Evolutionary conservation across 2,329 filamentous ascomycete genomes (phyloP), one percentile per base, ranked within the genome.

Genomic region (Cryphonectria japonica): DNA sequence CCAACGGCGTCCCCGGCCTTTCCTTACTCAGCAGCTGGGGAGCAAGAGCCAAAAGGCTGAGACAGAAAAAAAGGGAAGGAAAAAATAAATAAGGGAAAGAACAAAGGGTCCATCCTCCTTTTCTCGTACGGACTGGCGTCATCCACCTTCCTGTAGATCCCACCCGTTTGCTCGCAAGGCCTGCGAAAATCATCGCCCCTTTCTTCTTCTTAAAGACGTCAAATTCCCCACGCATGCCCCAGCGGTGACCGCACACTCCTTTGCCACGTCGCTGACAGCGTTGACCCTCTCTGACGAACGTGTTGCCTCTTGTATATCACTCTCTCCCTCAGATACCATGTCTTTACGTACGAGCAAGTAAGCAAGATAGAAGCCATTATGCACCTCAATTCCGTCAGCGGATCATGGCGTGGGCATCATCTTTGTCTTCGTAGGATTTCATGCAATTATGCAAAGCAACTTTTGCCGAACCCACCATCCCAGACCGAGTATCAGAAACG

Each of bases 121-220:
- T 60, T 34, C 29, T 22, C 60, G 37, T 62, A 62, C 60, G 60
- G 60, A 41, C 61, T 64, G 61, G 61, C 61, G 61, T 64, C 61
- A 64, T 64, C 32, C 37, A 34, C 57, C 26, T n/a, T 41, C 11
- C 19, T 39, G 61, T 64, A 64, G 61, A 64, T 64, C 61, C 14
- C 61, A 59, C 11, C 37, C 37, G 9, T 39, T 39, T 39, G 37
- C 37, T 39, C 37, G 37, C 37, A 39, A 39, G 13, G 22, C 60
- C 8, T 26, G 13, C 11, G 60, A 37, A 37, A 37, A 62, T 62
- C 60, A n/a, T 39, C 60, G n/a, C 61, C 61, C 37, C 13, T 64
- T 63, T 46, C 41, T 19, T n/a, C 61, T 43, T 64, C 32, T n/a
- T 37, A 39, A 62, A 39, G 8, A 62, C 60, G 60, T 62, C 60